Evolutionary conservation across 2,329 filamentous ascomycete species (phyloP).

Genomic region (Delphinella strobiligena): DNA sequence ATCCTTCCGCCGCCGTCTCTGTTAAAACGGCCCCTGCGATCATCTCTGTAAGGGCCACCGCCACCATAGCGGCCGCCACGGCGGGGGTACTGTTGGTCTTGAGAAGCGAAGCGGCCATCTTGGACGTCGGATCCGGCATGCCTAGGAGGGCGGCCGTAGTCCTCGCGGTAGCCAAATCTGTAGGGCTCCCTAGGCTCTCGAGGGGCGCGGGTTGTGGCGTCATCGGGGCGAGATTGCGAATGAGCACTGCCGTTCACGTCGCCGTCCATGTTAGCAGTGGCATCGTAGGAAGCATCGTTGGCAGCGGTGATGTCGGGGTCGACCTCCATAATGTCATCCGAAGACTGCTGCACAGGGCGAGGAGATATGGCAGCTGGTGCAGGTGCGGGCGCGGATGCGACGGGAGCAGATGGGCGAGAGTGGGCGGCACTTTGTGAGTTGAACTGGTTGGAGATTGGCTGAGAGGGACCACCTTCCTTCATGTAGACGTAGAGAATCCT

Average conservation of each 20-base stretch:
- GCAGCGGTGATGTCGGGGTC: constrained; percentile 19
- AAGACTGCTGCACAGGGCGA: constrained; percentile 2
- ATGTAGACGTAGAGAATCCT: constrained; percentile 61
- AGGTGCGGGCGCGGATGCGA: constrained; percentile 1
- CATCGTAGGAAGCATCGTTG: neutral
- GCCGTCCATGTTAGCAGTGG: neutral
- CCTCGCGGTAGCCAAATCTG: constrained; percentile 15
- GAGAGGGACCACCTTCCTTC: constrained; percentile 40
- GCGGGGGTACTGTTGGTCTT: constrained; percentile 13
- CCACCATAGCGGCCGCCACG: constrained; percentile 8
- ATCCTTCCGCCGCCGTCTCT: constrained; percentile 17
- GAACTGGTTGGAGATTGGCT: constrained; percentile 15
- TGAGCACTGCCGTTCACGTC: neutral
- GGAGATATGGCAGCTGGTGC: neutral
- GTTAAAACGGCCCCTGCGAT: constrained; percentile 13
- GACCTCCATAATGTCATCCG: constrained; percentile 32
- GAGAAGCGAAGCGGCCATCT: constrained; percentile 33
- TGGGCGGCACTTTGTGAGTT: neutral
- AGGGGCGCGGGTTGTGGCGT: neutral
- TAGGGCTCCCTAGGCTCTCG: neutral
- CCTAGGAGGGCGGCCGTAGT: constrained; percentile 11
- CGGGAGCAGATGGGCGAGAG: constrained; percentile 1
- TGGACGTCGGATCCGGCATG: constrained; percentile 25
- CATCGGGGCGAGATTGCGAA: neutral
- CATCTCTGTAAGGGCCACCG: constrained; percentile 13